Percentiles rank a stretch among this genome's conserved stretches.
Conservation (phyloP, 768 basidiomycete genomes). For the Dacryopinax spathularia region DNA sequence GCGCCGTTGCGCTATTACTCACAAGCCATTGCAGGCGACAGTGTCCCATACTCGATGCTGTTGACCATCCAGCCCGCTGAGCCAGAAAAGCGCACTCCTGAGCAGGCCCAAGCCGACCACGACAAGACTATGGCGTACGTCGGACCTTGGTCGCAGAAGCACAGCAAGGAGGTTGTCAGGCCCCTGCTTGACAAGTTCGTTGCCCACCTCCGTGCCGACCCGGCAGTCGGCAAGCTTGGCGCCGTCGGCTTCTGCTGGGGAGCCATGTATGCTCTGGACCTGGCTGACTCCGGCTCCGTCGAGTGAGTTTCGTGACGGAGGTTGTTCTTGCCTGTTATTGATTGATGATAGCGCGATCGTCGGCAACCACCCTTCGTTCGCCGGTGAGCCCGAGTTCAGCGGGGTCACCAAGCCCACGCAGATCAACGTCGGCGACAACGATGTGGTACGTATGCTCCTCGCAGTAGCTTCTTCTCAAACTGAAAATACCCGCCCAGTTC, state of each 20-base stretch:
- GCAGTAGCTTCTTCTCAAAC: not conserved
- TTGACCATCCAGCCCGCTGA: too few species aligned
- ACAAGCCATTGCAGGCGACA: too few species aligned
- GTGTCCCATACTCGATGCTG: too few species aligned
- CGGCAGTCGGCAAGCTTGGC: constrained; percentile 20
- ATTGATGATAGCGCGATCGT: constrained; percentile 15
- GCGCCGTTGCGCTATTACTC: too few species aligned
- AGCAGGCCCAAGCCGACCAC: constrained; percentile 11
- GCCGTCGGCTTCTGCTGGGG: constrained; percentile 28
- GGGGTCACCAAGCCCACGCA: constrained; percentile 17
- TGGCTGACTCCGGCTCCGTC: not conserved
- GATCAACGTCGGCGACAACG: constrained; percentile 20
- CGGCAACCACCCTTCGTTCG: constrained; percentile 23
- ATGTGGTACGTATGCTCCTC: constrained; percentile 10
- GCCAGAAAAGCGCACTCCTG: too few species aligned
- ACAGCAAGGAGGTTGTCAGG: constrained; percentile 22
- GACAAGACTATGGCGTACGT: constrained; percentile 20
- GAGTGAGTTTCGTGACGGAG: constrained; percentile 9
- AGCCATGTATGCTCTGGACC: constrained; percentile 16
- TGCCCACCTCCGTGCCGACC: constrained; percentile 20
- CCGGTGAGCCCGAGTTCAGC: constrained; percentile 17
- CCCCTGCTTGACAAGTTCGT: constrained; percentile 24
- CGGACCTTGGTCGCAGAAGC: constrained; percentile 23
- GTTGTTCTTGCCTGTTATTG: constrained; percentile 2
- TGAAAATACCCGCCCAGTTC: constrained; percentile 6